Evolutionary conservation across 2,329 filamentous ascomycete species (phyloP).

Genomic region (Hypoxylon sp.): DNA sequence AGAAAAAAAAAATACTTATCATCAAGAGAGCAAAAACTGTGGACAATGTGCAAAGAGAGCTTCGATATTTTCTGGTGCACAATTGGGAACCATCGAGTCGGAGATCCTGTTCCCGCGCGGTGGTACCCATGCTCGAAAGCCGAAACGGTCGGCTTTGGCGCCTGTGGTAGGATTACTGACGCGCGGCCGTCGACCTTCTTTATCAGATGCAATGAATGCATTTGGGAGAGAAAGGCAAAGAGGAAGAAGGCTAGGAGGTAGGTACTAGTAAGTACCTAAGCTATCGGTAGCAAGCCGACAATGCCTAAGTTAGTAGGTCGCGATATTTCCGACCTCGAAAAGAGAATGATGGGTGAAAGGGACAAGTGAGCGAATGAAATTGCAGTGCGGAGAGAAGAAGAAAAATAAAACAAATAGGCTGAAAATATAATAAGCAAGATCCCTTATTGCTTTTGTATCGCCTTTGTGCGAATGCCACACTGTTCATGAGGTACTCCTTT

Average conservation of each 20-base stretch:
- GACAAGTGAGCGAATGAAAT: no score
- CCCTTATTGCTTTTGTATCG: no score
- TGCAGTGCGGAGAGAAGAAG: no score
- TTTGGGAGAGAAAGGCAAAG: background rate
- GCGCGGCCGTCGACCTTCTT: constrained; percentile 12
- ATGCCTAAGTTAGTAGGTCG: background rate
- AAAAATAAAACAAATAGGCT: no score
- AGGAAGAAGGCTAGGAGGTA: background rate
- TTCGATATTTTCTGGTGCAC: constrained; percentile 24
- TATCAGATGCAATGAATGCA: constrained; percentile 8
- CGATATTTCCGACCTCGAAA: background rate
- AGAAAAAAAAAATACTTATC: no score
- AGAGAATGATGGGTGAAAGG: background rate
- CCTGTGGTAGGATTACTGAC: constrained; percentile 18
- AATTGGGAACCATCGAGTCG: constrained; percentile 21
- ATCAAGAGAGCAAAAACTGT: background rate
- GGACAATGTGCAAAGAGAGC: constrained; percentile 19
- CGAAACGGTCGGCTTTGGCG: constrained; percentile 13
- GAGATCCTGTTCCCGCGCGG: constrained; percentile 9
- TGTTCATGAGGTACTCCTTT: no score
- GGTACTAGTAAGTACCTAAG: no score
- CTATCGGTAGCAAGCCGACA: background rate
- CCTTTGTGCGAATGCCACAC: no score
- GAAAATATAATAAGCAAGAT: no score
- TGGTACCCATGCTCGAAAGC: constrained; percentile 18